Base-by-base conservation (phyloP, 352 stramenopile genomes). In the Pythium angustatum region DNA sequence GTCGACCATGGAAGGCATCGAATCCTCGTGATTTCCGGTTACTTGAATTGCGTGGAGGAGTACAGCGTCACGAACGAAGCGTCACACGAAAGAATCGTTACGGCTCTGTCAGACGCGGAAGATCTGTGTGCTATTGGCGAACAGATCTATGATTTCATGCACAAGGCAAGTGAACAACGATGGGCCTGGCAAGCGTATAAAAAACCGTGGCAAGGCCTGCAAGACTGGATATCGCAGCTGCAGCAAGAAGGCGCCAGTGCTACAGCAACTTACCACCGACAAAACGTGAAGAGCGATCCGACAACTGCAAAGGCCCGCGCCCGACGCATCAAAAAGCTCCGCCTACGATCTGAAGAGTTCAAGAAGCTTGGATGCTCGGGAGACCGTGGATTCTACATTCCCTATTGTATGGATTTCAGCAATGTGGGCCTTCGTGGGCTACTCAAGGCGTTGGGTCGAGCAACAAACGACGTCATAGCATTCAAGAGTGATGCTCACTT, bases 1-100 rank as follows among this genome's bases (percentile, higher is more conserved):
- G 76, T 83, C n/a, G 78, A 93, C 43, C 28, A 48, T 22, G 52
- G 27, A 17, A 65, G 69, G 11, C 69, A 72, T n/a, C 80, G 79
- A 49, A 77, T 93, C 47, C 63, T 91, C 8, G 80, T 88, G 4
- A 87, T 85, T 43, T 91, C 81, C 0, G 75, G 80, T 9, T 88
- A 87, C 49, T 57, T 90, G n/a, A 88, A 88, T 33, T 88, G 78
- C 26, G 47, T 90, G 8, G 79, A 90, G 62, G 78, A 87, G 30
- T 90, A 88, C 50, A 48, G 63, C 14, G 49, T 77, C 38, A 33
- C 60, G 24, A 44, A 52, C 14, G 19, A 34, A 5, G 36, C 9
- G 4, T 12, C 1, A 19, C 27, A 36, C 24, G 6, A 31, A 41
- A 43, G 5, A 21, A 40, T n/a, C 2, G 19, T 14, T 15, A 17